Percentiles rank a stretch among this genome's conserved stretches.
Evolutionary conservation across 2,329 filamentous ascomycete species (phyloP).

Genomic region (Phialocephala subalpina): DNA sequence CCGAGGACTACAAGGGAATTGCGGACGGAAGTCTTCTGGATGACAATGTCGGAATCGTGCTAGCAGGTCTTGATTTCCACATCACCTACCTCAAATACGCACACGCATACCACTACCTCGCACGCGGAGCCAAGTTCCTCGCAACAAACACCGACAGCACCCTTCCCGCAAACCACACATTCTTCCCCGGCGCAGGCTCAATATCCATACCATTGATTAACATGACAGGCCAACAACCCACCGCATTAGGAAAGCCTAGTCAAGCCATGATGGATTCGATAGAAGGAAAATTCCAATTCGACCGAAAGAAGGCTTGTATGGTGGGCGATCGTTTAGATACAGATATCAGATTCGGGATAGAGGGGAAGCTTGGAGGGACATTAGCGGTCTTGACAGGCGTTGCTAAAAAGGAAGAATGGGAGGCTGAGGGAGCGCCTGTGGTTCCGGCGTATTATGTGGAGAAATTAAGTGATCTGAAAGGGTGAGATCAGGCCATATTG

Average conservation of each 20-base stretch:
- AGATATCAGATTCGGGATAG: conserved; percentile 93
- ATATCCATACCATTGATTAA: conserved; percentile 80
- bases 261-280: conserved; percentile 99
- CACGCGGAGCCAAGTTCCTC: conserved; percentile 82
- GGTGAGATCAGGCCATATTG: conserved; percentile 24
- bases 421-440: conserved; percentile 71
- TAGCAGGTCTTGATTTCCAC: conserved; percentile 92
- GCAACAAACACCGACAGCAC: conserved; percentile 95
- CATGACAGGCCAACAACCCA: conserved; percentile 73
- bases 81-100: conserved; percentile 94
- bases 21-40: conserved; percentile 81
- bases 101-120: conserved; percentile 85
- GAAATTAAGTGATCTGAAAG: conserved; percentile 78
- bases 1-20: conserved; percentile 81
- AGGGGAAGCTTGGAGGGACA: conserved; percentile 90
- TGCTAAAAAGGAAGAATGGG: conserved; percentile 82
- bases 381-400: conserved; percentile 92
- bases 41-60: conserved; percentile 86
- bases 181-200: conserved; percentile 93
- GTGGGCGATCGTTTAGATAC: conserved; percentile 93
- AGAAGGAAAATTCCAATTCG: conserved; percentile 92
- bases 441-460: conserved; percentile 87
- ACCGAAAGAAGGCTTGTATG: conserved; percentile 90
- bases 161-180: conserved; percentile 78
- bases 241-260: conserved; percentile 90